A percentile compares a stretch with the other conserved stretches of the same genome.
These are phyloP conservation scores for Euptelea pleiosperma DNA, from an alignment of 164 flowering plant species.

Conservation along the genomic window DNA sequence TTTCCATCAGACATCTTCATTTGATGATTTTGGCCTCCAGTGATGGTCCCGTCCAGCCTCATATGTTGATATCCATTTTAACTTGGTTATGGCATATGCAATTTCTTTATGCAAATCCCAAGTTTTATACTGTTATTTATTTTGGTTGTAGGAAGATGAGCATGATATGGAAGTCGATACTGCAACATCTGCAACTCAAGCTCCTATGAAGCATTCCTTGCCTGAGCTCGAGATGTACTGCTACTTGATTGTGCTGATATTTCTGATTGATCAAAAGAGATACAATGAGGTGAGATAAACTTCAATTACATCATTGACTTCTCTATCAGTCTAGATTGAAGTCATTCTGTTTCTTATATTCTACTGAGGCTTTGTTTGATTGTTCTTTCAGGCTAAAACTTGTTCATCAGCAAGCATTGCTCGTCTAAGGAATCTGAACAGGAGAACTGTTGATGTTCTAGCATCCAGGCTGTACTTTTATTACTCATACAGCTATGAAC, in stretches of 20 bases:
- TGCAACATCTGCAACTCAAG: constrained; percentile 55
- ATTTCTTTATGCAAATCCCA: background rate
- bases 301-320: no score
- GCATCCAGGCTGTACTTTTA: constrained; percentile 87
- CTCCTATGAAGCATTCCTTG: constrained; percentile 52
- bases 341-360: background rate
- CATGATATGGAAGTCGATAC: constrained; percentile 94
- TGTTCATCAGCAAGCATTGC: constrained; percentile 83
- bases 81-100: no score
- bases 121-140: background rate
- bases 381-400: constrained; percentile 74
- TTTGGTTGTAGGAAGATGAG: constrained; percentile 58
- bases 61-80: background rate
- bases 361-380: background rate
- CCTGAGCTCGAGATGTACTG: constrained; percentile 90
- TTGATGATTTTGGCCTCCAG: no score
- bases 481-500: constrained; percentile 83
- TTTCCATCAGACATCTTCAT: no score
- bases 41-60: no score
- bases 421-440: constrained; percentile 69
- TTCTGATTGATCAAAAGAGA: constrained; percentile 84
- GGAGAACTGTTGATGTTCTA: constrained; percentile 85
- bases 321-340: no score
- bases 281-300: constrained; percentile 55
- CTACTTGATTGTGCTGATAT: constrained; percentile 74